phyloP scores from a whole-genome alignment of 1,139 yeast species.

The Yamadazyma conglobata region DNA sequence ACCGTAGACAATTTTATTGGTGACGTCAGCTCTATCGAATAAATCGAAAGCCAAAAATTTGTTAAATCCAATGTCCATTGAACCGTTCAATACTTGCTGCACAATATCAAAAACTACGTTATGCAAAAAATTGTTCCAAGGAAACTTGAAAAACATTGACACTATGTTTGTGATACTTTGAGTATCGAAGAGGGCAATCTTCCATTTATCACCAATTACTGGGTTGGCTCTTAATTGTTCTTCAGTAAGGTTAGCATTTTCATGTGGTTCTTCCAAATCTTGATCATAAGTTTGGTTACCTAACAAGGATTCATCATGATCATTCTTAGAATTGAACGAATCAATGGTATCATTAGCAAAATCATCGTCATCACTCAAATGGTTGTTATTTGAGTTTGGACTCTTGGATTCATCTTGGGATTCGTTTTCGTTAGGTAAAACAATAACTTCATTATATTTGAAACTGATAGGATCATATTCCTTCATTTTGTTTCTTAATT shows the following conservation, averaged over 20 bases:
- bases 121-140: conserved; percentile 97
- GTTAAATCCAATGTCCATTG: conserved; percentile 87
- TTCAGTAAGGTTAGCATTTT: conserved; percentile 57
- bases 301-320: conserved; percentile 24
- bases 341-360: conserved; percentile 40
- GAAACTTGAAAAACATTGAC: conserved; percentile 83
- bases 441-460: conserved; percentile 46
- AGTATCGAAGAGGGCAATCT: conserved; percentile 81
- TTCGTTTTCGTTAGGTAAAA: conserved; percentile 26
- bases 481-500: conserved; percentile 52
- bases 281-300: conserved; percentile 23
- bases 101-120: conserved; percentile 97
- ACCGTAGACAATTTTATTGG: conserved; percentile 77
- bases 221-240: conserved; percentile 62
- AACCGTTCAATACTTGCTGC: conserved; percentile 92
- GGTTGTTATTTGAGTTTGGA: conserved; percentile 6
- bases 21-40: conserved; percentile 74
- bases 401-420: conserved; percentile 13
- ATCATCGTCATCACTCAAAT: conserved; percentile 18
- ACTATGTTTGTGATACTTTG: conserved; percentile 75
- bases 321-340: conserved; percentile 38
- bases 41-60: conserved; percentile 84
- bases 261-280: conserved; percentile 43
- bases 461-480: conserved; percentile 45
- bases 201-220: conserved; percentile 86